Conservation (phyloP, 805 yeast genomes). For the Ogataea paraovalis region DNA sequence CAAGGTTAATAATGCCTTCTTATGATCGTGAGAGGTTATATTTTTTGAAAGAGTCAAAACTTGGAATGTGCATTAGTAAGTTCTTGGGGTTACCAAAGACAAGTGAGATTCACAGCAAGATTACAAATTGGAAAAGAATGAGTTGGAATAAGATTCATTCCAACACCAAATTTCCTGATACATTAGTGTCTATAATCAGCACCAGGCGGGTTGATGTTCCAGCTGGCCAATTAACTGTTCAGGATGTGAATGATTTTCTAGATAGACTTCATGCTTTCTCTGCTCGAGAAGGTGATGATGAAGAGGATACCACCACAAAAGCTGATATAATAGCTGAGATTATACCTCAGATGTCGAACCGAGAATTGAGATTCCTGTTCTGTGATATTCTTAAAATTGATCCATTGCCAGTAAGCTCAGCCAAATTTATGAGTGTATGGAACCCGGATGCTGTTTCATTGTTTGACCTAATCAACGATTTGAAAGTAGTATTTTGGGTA, state of each 20-base stretch:
- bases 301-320: constrained; percentile 2
- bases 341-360: constrained; percentile 44
- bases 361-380: constrained; percentile 48
- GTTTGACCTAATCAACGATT: constrained; percentile 59
- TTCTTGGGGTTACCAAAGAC: constrained; percentile 56
- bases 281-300: constrained; percentile 11
- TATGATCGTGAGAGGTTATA: constrained; percentile 52
- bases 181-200: constrained; percentile 47
- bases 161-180: constrained; percentile 44
- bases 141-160: constrained; percentile 31
- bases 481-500: constrained; percentile 56
- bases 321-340: constrained; percentile 32
- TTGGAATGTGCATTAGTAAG: constrained; percentile 48
- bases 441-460: constrained; percentile 75
- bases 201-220: constrained; percentile 39
- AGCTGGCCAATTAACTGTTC: constrained; percentile 39
- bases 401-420: constrained; percentile 56
- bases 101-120: constrained; percentile 53
- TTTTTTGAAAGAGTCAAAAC: constrained; percentile 56
- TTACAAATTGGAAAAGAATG: constrained; percentile 45
- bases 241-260: constrained; percentile 44
- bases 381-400: constrained; percentile 59
- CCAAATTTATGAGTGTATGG: constrained; percentile 55
- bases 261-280: constrained; percentile 37
- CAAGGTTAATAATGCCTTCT: constrained; percentile 58